These are phyloP conservation scores for Clarireedia monteithiana DNA, from an alignment of 2,329 filamentous ascomycete species.

Conservation along the genomic window DNA sequence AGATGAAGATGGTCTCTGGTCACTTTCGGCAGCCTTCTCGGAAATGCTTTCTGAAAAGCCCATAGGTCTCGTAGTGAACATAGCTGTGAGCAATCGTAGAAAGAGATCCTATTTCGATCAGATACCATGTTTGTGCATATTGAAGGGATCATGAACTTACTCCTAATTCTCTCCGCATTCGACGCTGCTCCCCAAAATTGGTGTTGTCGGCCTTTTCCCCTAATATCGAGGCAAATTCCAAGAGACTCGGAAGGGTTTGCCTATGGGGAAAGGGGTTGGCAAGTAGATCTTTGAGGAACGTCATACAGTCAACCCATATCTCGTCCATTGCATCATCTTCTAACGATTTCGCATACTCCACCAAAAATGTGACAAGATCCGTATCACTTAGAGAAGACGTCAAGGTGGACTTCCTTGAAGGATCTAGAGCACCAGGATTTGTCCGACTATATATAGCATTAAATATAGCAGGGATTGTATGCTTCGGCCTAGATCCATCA, in stretches of 20 bases:
- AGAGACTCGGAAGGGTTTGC: constrained; percentile 75
- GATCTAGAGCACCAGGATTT: constrained; percentile 72
- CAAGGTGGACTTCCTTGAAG: constrained; percentile 75
- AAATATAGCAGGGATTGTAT: constrained; percentile 88
- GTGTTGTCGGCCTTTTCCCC: constrained; percentile 97
- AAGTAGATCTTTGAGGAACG: constrained; percentile 82
- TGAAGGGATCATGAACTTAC: constrained; percentile 43
- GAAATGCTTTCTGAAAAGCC: constrained; percentile 53
- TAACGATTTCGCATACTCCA: constrained; percentile 80
- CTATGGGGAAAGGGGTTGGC: constrained; percentile 92
- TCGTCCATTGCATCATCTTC: constrained; percentile 98
- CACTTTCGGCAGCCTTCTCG: constrained; percentile 30
- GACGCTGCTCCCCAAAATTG: constrained; percentile 88
- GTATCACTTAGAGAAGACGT: constrained; percentile 77
- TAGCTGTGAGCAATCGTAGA: constrained; percentile 77
- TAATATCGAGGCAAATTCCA: constrained; percentile 83
- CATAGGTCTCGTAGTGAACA: constrained; percentile 82
- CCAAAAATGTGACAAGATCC: constrained; percentile 80
- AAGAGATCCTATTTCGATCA: constrained; percentile 64
- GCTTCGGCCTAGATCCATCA: constrained; percentile 82
- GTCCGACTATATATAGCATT: constrained; percentile 94
- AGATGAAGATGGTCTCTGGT: constrained; percentile 19
- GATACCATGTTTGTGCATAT: not conserved
- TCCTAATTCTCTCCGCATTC: constrained; percentile 83
- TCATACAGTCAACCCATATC: constrained; percentile 92